phyloP scores from a whole-genome alignment of 2,329 filamentous ascomycete genomes.

The Myriosclerotinia scirpicola region DNA sequence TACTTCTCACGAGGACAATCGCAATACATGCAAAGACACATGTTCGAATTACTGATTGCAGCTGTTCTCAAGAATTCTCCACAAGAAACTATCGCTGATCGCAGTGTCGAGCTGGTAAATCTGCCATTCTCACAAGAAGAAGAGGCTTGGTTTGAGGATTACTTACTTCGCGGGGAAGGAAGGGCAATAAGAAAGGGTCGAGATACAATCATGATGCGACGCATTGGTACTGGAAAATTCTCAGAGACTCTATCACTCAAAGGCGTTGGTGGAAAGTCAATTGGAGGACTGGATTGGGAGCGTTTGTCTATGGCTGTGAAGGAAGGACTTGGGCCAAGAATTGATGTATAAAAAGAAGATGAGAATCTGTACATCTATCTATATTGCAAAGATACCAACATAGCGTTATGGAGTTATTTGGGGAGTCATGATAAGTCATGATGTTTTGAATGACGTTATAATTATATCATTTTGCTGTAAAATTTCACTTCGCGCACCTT shows the following conservation, averaged over 20 bases:
- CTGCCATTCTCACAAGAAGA: conserved; percentile 70
- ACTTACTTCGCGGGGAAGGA: conserved; percentile 63
- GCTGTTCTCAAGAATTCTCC: conserved; percentile 51
- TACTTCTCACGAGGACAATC: conserved; percentile 69
- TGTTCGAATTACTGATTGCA: conserved; percentile 66
- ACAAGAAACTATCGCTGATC: conserved; percentile 49
- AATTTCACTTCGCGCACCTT: background rate
- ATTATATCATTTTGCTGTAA: conserved; percentile 5
- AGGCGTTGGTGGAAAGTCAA: conserved; percentile 34
- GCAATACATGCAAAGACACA: conserved; percentile 57
- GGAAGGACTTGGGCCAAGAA: conserved; percentile 38
- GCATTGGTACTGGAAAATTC: conserved; percentile 65
- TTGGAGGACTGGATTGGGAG: conserved; percentile 39
- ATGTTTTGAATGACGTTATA: background rate
- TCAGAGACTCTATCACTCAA: conserved; percentile 49
- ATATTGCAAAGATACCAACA: conserved; percentile 24
- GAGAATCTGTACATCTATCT: conserved; percentile 5
- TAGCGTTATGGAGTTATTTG: conserved; percentile 23
- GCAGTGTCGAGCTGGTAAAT: conserved; percentile 68
- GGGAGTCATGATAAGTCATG: conserved; percentile 7
- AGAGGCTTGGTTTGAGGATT: conserved; percentile 72
- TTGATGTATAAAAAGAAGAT: conserved; percentile 20
- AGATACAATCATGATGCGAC: conserved; percentile 73
- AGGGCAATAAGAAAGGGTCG: conserved; percentile 63
- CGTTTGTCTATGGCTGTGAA: conserved; percentile 35